phyloP scores from a whole-genome alignment of 352 stramenopile species.

The Globisporangium abappressorium region DNA sequence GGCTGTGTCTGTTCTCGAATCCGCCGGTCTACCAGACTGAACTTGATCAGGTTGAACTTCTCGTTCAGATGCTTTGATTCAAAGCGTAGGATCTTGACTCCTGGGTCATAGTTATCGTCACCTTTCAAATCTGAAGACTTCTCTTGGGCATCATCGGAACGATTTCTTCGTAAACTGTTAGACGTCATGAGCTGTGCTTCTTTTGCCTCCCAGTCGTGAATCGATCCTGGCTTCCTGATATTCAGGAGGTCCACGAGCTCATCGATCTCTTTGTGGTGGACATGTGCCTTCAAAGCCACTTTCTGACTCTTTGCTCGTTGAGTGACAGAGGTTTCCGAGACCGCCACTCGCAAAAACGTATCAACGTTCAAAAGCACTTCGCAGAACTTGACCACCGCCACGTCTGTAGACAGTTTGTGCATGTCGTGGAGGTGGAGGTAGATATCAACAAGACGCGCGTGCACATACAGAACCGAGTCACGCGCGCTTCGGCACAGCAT shows the following conservation, averaged over 20 bases:
- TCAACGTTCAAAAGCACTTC: constrained; percentile 11
- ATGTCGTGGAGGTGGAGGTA: constrained; percentile 11
- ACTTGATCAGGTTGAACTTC: constrained; percentile 13
- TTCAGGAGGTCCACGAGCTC: constrained; percentile 10
- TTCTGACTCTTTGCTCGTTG: constrained; percentile 7
- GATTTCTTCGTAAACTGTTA: not conserved
- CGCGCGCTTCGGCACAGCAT: not conserved
- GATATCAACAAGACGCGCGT: constrained; percentile 11
- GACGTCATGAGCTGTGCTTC: not conserved
- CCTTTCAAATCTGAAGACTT: not conserved
- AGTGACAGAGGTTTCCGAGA: constrained; percentile 7
- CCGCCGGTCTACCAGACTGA: constrained; percentile 8
- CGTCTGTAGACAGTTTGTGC: constrained; percentile 13
- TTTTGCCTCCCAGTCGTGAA: constrained; percentile 10
- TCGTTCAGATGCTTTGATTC: constrained; percentile 12
- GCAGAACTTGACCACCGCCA: constrained; percentile 7
- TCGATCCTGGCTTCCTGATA: not conserved
- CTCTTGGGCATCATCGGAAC: not conserved
- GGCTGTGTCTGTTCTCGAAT: constrained; percentile 10
- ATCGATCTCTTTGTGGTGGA: constrained; percentile 15
- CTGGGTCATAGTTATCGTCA: not conserved
- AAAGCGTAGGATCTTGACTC: constrained; percentile 8
- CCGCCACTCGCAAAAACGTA: constrained; percentile 7
- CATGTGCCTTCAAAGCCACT: constrained; percentile 7
- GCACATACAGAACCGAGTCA: constrained; percentile 12